Evolutionary conservation across 2,329 filamentous ascomycete genomes (phyloP).

Genomic region (Trichoderma hamatum): DNA sequence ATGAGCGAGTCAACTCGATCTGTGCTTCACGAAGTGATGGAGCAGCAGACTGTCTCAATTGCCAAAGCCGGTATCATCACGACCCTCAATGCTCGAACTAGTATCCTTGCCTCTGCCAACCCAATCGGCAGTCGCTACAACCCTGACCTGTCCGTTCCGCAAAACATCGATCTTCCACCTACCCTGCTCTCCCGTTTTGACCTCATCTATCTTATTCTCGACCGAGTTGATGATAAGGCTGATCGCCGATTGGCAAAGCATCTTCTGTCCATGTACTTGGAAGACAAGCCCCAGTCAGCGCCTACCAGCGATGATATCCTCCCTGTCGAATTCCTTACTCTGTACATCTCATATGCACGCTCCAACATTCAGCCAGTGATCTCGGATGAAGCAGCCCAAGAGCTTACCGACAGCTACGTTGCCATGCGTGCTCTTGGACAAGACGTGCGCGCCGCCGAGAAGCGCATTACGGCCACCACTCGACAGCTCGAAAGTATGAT

Average conservation of each 20-base stretch:
- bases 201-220: constrained; percentile 92
- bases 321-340: constrained; percentile 91
- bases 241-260: constrained; percentile 91
- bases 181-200: constrained; percentile 96
- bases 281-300: constrained; percentile 89
- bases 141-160: constrained; percentile 89
- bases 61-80: constrained; percentile 95
- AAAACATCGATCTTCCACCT: constrained; percentile 96
- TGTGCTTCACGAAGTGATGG: constrained; percentile 86
- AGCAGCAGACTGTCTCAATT: constrained; percentile 83
- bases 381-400: constrained; percentile 76
- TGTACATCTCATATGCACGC: constrained; percentile 96
- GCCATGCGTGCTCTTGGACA: constrained; percentile 93
- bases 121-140: constrained; percentile 99
- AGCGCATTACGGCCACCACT: constrained; percentile 96
- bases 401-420: constrained; percentile 85
- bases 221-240: constrained; percentile 86
- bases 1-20: constrained; percentile 80
- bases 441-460: constrained; percentile 83
- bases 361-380: constrained; percentile 81
- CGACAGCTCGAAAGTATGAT: constrained; percentile 98
- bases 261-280: constrained; percentile 93
- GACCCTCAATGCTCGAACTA: constrained; percentile 92
- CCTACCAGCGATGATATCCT: constrained; percentile 74
- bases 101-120: constrained; percentile 94